Base-by-base conservation (phyloP, 192 early-diverging fungal genomes). In the Coemansia sp. region DNA sequence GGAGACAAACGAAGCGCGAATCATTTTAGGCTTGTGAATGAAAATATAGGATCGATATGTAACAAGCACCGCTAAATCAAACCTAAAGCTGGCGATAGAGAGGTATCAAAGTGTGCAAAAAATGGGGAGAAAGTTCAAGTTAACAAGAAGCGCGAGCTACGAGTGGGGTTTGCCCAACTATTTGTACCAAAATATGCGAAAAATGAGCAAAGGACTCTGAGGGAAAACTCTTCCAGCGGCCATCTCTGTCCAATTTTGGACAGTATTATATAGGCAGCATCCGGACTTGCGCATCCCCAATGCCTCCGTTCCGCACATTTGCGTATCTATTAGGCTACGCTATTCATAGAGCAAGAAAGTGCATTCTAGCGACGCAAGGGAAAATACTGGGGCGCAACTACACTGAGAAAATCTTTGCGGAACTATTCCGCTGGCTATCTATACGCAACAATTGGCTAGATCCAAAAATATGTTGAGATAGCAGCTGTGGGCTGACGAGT, bases 1-100 rank as follows among this genome's bases (percentile, higher is more conserved):
- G 26, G 71, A 74, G 33, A 74, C 58, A 59, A 68, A 51, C 36
- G 71, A 67, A 27, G 71, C 51, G 50, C 66, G 66, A 37, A 69
- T 60, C 66, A 69, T 69, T 48, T 58, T 65, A 42, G 27, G 35
- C 23, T 26, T 47, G 32, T 53, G 41, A 32, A 45, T 36, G 15
- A 23, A 8, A 13, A 42, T 47, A 25, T 29, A 25, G 45, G 15
- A 25, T n/a, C n/a, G n/a, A n/a, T n/a, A n/a, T n/a, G n/a, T n/a
- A n/a, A n/a, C n/a, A n/a, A n/a, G n/a, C n/a, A n/a, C n/a, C n/a
- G 8, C 19, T 10, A 52, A 43, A 51, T 60, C n/a, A 33, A 49
- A 17, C 17, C 13, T 27, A 48, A 51, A 56, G 38, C 48, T 30
- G 27, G 26, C 14, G 27, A 51, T 51, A 48, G 26, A 34, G 17